Base-by-base conservation (phyloP, 2,329 filamentous ascomycete genomes). In the Talaromyces marneffei region DNA sequence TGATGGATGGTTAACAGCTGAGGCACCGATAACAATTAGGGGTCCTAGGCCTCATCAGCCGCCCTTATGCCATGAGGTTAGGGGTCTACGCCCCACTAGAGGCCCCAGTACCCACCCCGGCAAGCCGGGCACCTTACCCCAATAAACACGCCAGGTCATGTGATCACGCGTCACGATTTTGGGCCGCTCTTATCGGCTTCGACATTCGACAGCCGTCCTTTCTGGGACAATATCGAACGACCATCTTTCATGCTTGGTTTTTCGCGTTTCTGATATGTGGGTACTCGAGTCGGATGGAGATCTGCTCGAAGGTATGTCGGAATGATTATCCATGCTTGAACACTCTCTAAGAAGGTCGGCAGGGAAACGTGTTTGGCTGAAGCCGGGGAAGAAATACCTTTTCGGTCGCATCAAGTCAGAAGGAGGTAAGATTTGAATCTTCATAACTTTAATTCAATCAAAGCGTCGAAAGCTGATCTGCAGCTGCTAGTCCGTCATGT, bases 361-460 rank as follows among this genome's bases (percentile, higher is more conserved):
- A 89, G 86, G 84, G 63, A 90, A 86, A 74, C 86, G 85, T 69
- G 80, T 92, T 66, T 96, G 92, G 92, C 82, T 96, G 64, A 86
- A 88, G 62, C 92, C 92, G 1, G 92, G 92, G 56, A 91, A 91
- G 72, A 86, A 85, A 68, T 93, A 94, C 73, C 82, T 96, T 20
- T 90, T 96, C 72, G 93, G 93, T 60, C 86, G 93, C 65, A 92
- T 90, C 39, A 83, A 83, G 65, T 70, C 74, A 63, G 82, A 83
- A 61, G 86, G 89, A 69, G 80, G 86, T 85, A 80, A 67, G 60
- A 35, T 37, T 27, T 18, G 8, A 29, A 20, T 18, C 5, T 14
- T 23, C 6, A 8, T 14, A 16, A 25, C 1, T 9, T 27, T 6
- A 14, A 9, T 29, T 5, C 4, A 46, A 12, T 2, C 27, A 2